phyloP scores from a whole-genome alignment of 768 basidiomycete species.

The Xerocomellus intermedius region DNA sequence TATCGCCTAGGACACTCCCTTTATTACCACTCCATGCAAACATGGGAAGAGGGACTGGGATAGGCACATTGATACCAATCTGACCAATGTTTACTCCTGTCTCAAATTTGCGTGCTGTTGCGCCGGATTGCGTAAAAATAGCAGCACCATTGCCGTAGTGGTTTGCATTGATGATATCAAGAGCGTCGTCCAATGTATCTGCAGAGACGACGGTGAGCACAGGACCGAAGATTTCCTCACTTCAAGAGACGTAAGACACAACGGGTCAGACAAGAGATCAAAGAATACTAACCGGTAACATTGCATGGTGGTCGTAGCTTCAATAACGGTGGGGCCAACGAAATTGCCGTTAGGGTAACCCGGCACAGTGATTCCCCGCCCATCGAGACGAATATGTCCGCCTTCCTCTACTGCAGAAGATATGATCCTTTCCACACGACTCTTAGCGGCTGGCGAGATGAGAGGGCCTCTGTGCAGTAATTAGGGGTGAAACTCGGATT shows the following conservation, averaged over 20 bases:
- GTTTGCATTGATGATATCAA: slow-evolving; percentile 87
- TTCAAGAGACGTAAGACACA: slow-evolving; percentile 29
- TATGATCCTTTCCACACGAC: slow-evolving; percentile 73
- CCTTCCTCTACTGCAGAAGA: slow-evolving; percentile 75
- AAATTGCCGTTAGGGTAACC: slow-evolving; percentile 90
- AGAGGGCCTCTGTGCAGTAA: slow-evolving; percentile 58
- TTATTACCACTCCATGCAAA: slow-evolving; percentile 98
- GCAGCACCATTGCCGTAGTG: slow-evolving; percentile 92
- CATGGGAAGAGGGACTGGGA: slow-evolving; percentile 91
- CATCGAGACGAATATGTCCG: slow-evolving; percentile 85
- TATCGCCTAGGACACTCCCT: slow-evolving; percentile 79
- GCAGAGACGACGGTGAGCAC: slow-evolving; percentile 76
- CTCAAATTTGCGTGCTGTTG: slow-evolving; percentile 94
- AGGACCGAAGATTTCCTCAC: slow-evolving; percentile 95
- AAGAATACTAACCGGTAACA: slow-evolving; percentile 73
- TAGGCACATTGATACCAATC: slow-evolving; percentile 91
- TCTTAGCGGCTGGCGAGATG: slow-evolving; percentile 80
- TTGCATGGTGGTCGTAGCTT: slow-evolving; percentile 78
- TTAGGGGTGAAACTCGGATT: background rate
- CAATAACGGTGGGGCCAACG: slow-evolving; percentile 88
- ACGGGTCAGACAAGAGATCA: background rate
- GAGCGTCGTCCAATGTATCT: slow-evolving; percentile 85
- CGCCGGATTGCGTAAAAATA: slow-evolving; percentile 95
- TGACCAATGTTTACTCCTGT: slow-evolving; percentile 84
- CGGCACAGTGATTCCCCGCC: slow-evolving; percentile 63